A percentile compares a stretch with the other conserved stretches of the same genome.
Conservation (phyloP, 176 grass and related monocot species). For the Tillandsia fasciculata region DNA sequence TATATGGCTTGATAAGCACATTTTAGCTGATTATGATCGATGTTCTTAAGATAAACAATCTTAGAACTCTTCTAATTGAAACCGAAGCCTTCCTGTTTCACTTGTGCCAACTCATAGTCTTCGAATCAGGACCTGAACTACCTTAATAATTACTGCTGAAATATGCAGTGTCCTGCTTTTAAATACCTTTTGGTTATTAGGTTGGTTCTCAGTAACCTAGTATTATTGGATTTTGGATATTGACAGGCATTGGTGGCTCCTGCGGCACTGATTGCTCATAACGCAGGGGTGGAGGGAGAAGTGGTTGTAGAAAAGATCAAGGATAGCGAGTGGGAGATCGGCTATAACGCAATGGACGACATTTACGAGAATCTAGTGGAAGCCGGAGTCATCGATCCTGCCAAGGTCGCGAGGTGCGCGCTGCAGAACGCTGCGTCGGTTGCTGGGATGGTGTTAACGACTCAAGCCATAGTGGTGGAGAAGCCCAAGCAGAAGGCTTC, state of each 20-base stretch:
- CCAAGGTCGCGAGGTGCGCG: slow-evolving; percentile 49
- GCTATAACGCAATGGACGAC: slow-evolving; percentile 46
- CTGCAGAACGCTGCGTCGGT: slow-evolving; percentile 55
- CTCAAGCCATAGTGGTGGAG: slow-evolving; percentile 52
- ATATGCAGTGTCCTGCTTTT: not conserved
- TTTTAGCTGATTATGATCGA: too few species aligned
- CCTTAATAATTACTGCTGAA: not conserved
- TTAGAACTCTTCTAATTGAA: too few species aligned
- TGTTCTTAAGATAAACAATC: too few species aligned
- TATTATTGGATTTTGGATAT: not conserved
- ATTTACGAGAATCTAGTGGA: slow-evolving; percentile 49
- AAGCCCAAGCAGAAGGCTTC: slow-evolving; percentile 38
- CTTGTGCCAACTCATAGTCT: too few species aligned
- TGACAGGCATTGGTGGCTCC: slow-evolving; percentile 43
- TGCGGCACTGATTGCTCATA: slow-evolving; percentile 39
- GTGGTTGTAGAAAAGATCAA: slow-evolving; percentile 58
- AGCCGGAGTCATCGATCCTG: slow-evolving; percentile 45
- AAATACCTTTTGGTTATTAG: not conserved
- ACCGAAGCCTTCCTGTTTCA: too few species aligned
- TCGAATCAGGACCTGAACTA: not conserved
- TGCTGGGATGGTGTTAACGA: slow-evolving; percentile 56
- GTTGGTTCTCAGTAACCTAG: not conserved
- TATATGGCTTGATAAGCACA: too few species aligned
- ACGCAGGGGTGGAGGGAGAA: slow-evolving; percentile 53
- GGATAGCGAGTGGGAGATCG: slow-evolving; percentile 34